Evolutionary conservation across 2,329 filamentous ascomycete genomes (phyloP), one percentile per base, ranked within the genome.

Genomic region (Parastagonospora nodorum): DNA sequence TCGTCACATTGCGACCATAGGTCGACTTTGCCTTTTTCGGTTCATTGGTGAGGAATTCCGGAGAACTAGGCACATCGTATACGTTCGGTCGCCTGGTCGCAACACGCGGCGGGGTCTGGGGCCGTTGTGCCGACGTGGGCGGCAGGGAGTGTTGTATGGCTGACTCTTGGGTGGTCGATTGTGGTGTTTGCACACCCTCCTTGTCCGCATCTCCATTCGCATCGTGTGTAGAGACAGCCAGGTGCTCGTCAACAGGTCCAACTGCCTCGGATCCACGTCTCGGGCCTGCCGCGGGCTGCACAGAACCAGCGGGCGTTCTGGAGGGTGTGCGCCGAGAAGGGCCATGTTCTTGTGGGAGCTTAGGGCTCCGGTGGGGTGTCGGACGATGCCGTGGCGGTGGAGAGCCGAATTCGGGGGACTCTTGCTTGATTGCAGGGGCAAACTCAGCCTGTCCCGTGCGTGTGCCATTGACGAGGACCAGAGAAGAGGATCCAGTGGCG

Each of bases 401-500:
- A 8, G 45, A 7, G 4, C 58, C 19, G 3, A 58, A 53, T 42
- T 65, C 61, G 15, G 67, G 63, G 9, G 61, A 69, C 42, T 72
- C 67, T 12, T 57, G 51, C 48, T 72, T 72, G 32, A 69, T 15
- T 0, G 10, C 15, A 8, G 43, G 30, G 16, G 36, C 45, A 50
- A 67, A 68, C 11, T 66, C 58, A 8, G 40, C 47, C 4, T 56
- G 27, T 11, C 61, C 64, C 5, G 59, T 66, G 36, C 65, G 61
- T 2, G 39, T 42, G 45, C 51, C 51, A 11, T 57, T 14, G 9
- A 67, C 49, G 28, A 61, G 50, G 14, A 63, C 33, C 5, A 66
- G 36, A 5, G 67, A 69, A 5, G 67, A 69, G 16, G 11, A 40
- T 32, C 48, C 54, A 1, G 67, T 63, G 30, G 29, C 47, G 3